Conservation (phyloP, 2,329 filamentous ascomycete species). For the Didymella pomorum region DNA sequence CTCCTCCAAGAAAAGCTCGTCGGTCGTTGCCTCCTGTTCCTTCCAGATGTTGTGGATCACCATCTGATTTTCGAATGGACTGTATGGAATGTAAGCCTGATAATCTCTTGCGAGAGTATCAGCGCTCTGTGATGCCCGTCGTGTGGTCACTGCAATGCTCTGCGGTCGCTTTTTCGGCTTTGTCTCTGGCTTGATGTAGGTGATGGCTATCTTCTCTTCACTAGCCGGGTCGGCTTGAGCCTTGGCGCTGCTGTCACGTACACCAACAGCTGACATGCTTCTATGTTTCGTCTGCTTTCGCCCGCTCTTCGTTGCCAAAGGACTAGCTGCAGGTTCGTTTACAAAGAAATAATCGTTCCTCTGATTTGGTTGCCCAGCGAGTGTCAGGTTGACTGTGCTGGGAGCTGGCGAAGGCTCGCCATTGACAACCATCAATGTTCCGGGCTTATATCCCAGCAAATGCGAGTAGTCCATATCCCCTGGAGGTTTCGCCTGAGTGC, state of each 20-base stretch:
- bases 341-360: slow-evolving; percentile 41
- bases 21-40: slow-evolving; percentile 13
- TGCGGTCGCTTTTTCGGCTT: slow-evolving; percentile 27
- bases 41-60: slow-evolving; percentile 9
- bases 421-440: slow-evolving; percentile 58
- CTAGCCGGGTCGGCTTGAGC: not conserved
- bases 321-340: slow-evolving; percentile 28
- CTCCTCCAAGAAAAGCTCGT: slow-evolving; percentile 9
- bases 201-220: slow-evolving; percentile 21
- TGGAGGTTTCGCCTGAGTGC: slow-evolving; percentile 50
- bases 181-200: slow-evolving; percentile 14
- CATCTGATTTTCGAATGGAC: slow-evolving; percentile 21
- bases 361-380: not conserved
- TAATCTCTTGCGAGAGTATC: slow-evolving; percentile 15
- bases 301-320: slow-evolving; percentile 32
- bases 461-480: slow-evolving; percentile 54
- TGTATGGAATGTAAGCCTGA: slow-evolving; percentile 21
- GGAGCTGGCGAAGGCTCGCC: slow-evolving; percentile 57
- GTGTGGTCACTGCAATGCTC: slow-evolving; percentile 29
- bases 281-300: slow-evolving; percentile 33
- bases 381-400: slow-evolving; percentile 36
- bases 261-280: slow-evolving; percentile 39
- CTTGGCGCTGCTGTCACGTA: slow-evolving; percentile 2
- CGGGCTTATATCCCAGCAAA: slow-evolving; percentile 53
- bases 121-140: slow-evolving; percentile 10